phyloP scores from a whole-genome alignment of 495 filamentous ascomycete species.

The Aspergillus diversus region DNA sequence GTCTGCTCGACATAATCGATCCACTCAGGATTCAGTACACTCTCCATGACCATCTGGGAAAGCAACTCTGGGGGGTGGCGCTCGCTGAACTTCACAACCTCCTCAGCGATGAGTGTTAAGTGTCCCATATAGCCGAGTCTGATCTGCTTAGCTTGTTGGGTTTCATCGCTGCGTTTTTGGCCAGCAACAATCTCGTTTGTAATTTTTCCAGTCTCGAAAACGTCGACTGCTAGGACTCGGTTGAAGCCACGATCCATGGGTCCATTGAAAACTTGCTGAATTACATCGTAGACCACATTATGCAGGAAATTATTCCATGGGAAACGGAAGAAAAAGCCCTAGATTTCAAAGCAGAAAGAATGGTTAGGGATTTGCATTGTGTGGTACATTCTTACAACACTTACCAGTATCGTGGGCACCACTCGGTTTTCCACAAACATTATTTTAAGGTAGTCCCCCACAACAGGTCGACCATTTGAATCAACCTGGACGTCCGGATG shows the following conservation, averaged over 20 bases:
- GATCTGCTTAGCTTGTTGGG: conserved; percentile 79
- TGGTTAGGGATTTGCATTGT: conserved; percentile 4
- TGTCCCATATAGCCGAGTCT: conserved; percentile 99
- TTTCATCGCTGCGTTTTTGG: conserved; percentile 82
- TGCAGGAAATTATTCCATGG: conserved; percentile 99
- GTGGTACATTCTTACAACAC: conserved; percentile 32
- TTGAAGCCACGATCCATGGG: conserved; percentile 97
- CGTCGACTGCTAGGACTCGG: conserved; percentile 85
- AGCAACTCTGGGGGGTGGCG: conserved; percentile 87
- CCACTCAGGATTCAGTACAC: conserved; percentile 86
- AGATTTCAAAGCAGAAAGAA: conserved; percentile 12
- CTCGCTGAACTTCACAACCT: conserved; percentile 98
- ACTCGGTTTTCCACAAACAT: conserved; percentile 94
- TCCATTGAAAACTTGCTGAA: conserved; percentile 99
- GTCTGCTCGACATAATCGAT: conserved; percentile 94
- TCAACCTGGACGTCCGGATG: conserved; percentile 57
- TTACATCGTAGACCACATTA: conserved; percentile 98
- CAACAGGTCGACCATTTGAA: conserved; percentile 76
- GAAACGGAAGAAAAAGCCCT: conserved; percentile 97
- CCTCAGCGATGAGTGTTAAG: conserved; percentile 94
- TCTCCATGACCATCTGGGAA: conserved; percentile 81
- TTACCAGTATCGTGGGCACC: conserved; percentile 92
- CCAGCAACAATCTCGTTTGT: conserved; percentile 91
- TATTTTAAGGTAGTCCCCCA: conserved; percentile 97
- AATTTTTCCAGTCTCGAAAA: conserved; percentile 87